phyloP scores from a whole-genome alignment of 2,329 filamentous ascomycete genomes.

The Colletotrichum echinochloae region DNA sequence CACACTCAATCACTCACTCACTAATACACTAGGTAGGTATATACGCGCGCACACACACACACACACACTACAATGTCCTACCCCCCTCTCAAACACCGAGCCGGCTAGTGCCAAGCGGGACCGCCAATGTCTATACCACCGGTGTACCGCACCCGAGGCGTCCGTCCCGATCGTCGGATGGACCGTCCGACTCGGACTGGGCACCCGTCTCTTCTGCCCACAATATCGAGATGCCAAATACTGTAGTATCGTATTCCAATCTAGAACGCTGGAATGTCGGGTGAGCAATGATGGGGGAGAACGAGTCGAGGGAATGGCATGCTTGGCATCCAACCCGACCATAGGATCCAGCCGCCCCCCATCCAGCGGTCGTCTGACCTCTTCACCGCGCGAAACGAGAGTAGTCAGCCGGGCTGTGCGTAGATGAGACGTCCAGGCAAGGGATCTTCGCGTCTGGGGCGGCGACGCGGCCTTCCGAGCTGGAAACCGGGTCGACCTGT shows the following conservation, averaged over 20 bases:
- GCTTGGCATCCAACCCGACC: constrained; percentile 24
- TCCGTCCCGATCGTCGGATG: constrained; percentile 34
- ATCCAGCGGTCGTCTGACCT: constrained; percentile 35
- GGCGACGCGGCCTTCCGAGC: constrained; percentile 16
- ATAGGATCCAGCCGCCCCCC: constrained; percentile 27
- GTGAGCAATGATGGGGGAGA: constrained; percentile 4
- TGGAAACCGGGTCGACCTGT: constrained; percentile 1
- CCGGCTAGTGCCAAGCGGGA: background rate
- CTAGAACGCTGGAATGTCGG: background rate
- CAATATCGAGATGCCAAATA: background rate
- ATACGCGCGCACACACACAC: background rate
- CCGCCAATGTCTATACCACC: constrained; percentile 4
- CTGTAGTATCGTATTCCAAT: background rate
- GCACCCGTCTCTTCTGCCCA: background rate
- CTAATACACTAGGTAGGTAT: too few species aligned
- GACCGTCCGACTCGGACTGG: background rate
- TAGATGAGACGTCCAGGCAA: constrained; percentile 2
- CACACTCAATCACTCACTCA: background rate
- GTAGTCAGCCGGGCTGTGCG: constrained; percentile 15
- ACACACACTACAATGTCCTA: background rate
- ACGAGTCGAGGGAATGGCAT: background rate
- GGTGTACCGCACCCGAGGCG: constrained; percentile 12
- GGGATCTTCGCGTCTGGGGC: background rate
- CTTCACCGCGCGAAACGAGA: constrained; percentile 8
- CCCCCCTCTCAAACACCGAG: constrained; percentile 8